Evolutionary conservation across 495 filamentous ascomycete genomes (phyloP).

Genomic region (Thermothielavioides terrestris): DNA sequence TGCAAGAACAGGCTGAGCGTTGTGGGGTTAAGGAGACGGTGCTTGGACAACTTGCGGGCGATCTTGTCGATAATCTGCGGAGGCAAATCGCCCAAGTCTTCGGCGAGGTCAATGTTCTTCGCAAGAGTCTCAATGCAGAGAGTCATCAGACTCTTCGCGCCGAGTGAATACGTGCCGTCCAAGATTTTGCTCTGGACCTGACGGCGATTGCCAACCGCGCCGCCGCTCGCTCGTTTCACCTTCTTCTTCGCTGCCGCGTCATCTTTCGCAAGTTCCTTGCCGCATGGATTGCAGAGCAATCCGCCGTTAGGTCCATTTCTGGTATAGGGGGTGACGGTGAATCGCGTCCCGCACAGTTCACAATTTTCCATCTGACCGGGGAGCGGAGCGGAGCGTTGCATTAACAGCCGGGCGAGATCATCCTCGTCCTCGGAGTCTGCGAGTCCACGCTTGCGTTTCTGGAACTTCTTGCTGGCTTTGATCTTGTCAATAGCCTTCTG

Average conservation of each 20-base stretch:
- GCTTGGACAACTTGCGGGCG: conserved; percentile 72
- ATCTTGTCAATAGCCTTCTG: conserved; percentile 61
- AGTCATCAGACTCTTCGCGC: conserved; percentile 64
- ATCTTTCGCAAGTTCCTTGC: conserved; percentile 62
- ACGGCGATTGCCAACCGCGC: conserved; percentile 47
- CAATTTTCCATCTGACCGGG: conserved; percentile 89
- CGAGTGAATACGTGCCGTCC: conserved; percentile 60
- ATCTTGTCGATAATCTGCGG: conserved; percentile 58
- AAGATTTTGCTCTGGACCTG: conserved; percentile 70
- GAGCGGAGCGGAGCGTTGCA: conserved; percentile 53
- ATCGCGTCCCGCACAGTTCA: conserved; percentile 74
- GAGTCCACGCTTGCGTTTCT: conserved; percentile 52
- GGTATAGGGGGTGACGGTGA: conserved; percentile 88
- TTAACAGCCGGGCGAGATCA: conserved; percentile 45
- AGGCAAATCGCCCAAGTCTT: conserved; percentile 76
- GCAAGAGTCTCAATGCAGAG: conserved; percentile 81
- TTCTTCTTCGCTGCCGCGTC: conserved; percentile 55
- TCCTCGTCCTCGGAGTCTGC: conserved; percentile 42
- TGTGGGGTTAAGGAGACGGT: conserved; percentile 56
- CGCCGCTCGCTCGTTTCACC: conserved; percentile 30
- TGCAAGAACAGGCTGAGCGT: conserved; percentile 75
- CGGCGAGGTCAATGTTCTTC: conserved; percentile 69
- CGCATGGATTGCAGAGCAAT: conserved; percentile 75
- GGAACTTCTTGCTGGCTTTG: conserved; percentile 70
- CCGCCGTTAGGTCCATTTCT: conserved; percentile 74